Base-by-base conservation (phyloP, 257 asterid species). In the Oldenlandia corymbosa region DNA sequence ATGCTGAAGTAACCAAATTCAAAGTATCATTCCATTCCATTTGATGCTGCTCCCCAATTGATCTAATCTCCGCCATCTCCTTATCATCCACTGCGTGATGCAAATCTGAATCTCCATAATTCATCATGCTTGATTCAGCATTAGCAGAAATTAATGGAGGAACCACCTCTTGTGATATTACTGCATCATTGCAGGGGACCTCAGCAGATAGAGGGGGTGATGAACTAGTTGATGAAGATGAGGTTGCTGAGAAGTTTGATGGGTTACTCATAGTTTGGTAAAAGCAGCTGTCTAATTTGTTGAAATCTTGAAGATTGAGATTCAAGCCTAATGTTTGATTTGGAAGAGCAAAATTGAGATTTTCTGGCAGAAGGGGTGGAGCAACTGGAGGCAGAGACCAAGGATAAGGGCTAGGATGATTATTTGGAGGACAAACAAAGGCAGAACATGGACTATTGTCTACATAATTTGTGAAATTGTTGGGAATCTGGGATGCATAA, bases 11-110 rank as follows among this genome's bases (percentile, higher is more conserved):
- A 43, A 82, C 88, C 72, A 84, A 71, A 78, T 87, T 93, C 79
- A 93, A 42, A 6, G 83, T 93, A 52, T 89, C 99, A 78, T 87
- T 86, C 97, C 95, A 90, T 77, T 89, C 97, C 81, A 87, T 83
- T 77, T 89, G 81, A 68, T 93, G 85, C 67, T 85, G 96, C 64
- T 90, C 94, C 26, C 99, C 96, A 11, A 89, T 83, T 49, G 99
- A 93, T 76, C 91, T 80, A 55, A 90, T 90, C 83, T 93, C 96
- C 10, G 90, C 95, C 80, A 93, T 81, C 79, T 89, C 96, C 68
- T 80, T 75, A n/a, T 84, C 99, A 69, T 90, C 99, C 92, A 87
- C 80, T 12, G 84, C 81, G 45, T 73, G 82, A 77, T 87, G 95
- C 81, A 90, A 51, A 53, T 82, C 86, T 0, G 71, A 79, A 71